phyloP scores from a whole-genome alignment of 2,329 filamentous ascomycete species.

The Arthroderma uncinatum region DNA sequence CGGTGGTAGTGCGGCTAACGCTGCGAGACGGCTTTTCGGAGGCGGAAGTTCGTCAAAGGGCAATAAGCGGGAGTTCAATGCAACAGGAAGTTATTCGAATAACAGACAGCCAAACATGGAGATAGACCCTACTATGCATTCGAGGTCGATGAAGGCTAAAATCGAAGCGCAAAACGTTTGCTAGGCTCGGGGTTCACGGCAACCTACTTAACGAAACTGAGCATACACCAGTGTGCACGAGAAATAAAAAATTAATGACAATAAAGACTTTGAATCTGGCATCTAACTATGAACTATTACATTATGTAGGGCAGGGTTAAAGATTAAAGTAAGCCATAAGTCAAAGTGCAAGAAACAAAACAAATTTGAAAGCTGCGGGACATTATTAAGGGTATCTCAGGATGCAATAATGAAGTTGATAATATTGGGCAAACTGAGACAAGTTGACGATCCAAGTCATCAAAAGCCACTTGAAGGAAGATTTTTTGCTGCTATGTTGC shows the following conservation, averaged over 20 bases:
- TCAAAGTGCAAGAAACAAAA: not conserved
- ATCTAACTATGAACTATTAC: conserved; percentile 7
- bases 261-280: not conserved
- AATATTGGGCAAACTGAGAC: not conserved
- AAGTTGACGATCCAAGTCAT: not conserved
- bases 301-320: not conserved
- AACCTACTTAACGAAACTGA: conserved; percentile 4
- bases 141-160: conserved; percentile 14
- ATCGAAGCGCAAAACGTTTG: conserved; percentile 7
- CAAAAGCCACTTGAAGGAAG: not conserved
- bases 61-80: conserved; percentile 16
- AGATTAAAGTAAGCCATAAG: not conserved
- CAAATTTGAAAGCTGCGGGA: not conserved
- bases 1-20: not conserved
- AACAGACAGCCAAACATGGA: conserved; percentile 4
- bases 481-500: not conserved
- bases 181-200: not conserved
- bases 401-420: not conserved
- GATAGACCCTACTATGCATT: not conserved
- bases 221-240: conserved; percentile 11
- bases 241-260: conserved; percentile 8
- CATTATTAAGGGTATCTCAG: conserved; percentile 7
- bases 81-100: conserved; percentile 4
- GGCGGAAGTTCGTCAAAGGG: conserved; percentile 9
- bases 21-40: conserved; percentile 7